These are phyloP conservation scores for Hippophae rhamnoides DNA, from an alignment of 306 rosid species.

Conservation along the genomic window DNA sequence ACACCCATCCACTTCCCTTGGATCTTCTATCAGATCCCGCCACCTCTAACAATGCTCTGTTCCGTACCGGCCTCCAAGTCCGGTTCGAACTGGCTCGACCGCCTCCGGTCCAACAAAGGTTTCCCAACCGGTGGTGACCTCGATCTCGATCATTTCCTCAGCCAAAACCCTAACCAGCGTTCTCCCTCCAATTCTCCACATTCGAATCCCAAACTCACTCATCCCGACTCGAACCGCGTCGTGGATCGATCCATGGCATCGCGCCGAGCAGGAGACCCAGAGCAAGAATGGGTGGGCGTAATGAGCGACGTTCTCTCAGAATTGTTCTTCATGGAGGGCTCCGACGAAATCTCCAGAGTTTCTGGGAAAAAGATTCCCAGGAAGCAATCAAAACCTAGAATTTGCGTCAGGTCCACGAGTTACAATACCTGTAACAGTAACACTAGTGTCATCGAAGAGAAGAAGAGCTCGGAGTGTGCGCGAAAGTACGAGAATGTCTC, in stretches of 20 bases:
- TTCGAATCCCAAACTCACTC: conserved; percentile 19
- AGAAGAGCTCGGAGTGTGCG: conserved; percentile 9
- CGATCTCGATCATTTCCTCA: conserved; percentile 60
- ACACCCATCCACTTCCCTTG: not conserved
- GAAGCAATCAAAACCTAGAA: conserved; percentile 72
- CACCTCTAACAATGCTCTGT: conserved; percentile 48
- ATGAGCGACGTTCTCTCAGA: conserved; percentile 50
- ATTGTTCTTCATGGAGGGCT: conserved; percentile 50
- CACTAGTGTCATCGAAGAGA: conserved; percentile 8
- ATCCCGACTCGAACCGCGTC: conserved; percentile 12
- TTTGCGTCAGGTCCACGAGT: conserved; percentile 24
- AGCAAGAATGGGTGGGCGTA: conserved; percentile 16
- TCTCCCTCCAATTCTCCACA: conserved; percentile 7
- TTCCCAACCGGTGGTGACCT: conserved; percentile 49
- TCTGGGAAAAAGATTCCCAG: conserved; percentile 48
- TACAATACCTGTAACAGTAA: conserved; percentile 2
- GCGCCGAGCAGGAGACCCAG: conserved; percentile 2
- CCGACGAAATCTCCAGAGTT: conserved; percentile 26
- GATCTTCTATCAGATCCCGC: not conserved
- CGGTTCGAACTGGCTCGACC: conserved; percentile 74
- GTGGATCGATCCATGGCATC: conserved; percentile 8
- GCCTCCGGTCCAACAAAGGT: conserved; percentile 81
- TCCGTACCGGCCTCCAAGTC: conserved; percentile 49
- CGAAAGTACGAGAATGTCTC: conserved; percentile 21
- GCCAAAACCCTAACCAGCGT: conserved; percentile 16